Base-by-base conservation (phyloP, 441 rosid species). In the Brassica hybrid region DNA sequence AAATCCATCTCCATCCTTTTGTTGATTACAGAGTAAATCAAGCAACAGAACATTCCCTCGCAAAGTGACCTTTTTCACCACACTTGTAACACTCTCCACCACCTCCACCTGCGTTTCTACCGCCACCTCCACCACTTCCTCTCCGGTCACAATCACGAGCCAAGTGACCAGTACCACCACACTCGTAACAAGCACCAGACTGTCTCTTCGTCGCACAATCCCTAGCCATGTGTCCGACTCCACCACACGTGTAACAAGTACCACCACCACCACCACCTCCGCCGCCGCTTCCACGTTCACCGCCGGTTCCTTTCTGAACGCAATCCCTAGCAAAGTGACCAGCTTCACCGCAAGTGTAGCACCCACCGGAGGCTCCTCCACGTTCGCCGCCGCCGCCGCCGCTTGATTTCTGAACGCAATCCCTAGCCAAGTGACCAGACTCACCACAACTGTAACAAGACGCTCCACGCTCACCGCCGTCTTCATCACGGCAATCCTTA, bases 191-290 rank as follows among this genome's bases (percentile, higher is more conserved):
- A 1, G 66, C 71, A 4, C 82, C 75, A 62, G 78, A 21, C 65
- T 56, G 78, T 34, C 83, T 83, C 43, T 79, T 85, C 5, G 77
- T 83, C n/a, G 84, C 78, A 72, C 97, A 92, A 2, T 92, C 94
- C 74, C 93, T 87, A 2, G 96, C 98, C 67, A 87, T 65, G 82
- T 93, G 98, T 13, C 98, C 98, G 27, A 45, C 52, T 43, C 85
- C 89, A 63, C 94, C 91, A 71, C 97, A 93, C 32, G 80, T 87
- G 30, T 88, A 92, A 74, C 97, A 92, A 16, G 69, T 48, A 0
- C 82, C 84, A 27, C 30, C 30, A 27, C 30, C 19, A 6, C 76
- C 75, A 9, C 82, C 19, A 6, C 76, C 75, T 7, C 82, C 69
- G 11, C 34, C 5, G 4, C 30, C 30, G 5, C 30, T 23, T 45